Base-by-base conservation (phyloP, 169 alveolate species). In the Nephromyces sp. region DNA sequence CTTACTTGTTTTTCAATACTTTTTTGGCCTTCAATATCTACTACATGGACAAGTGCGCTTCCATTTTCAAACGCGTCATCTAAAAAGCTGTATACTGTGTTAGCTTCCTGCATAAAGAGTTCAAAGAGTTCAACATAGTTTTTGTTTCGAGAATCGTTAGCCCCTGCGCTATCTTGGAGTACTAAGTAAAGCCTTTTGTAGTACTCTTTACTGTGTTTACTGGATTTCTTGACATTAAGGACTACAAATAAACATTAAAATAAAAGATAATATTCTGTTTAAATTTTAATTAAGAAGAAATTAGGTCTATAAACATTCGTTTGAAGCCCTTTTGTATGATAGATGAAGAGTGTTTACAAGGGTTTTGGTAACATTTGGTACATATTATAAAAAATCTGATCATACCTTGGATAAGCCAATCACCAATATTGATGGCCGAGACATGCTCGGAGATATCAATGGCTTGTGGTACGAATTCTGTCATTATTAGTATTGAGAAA, bases 361-460 rank as follows among this genome's bases (percentile, higher is more conserved):
- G n/a, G n/a, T n/a, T n/a, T n/a, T n/a, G n/a, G n/a, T n/a, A n/a
- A n/a, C n/a, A n/a, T n/a, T n/a, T n/a, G n/a, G n/a, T n/a, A n/a
- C n/a, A n/a, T n/a, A n/a, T n/a, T n/a, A n/a, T n/a, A n/a, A n/a
- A n/a, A n/a, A n/a, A n/a, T n/a, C n/a, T n/a, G n/a, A n/a, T n/a
- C n/a, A n/a, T 21, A 73, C 79, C 8, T 21, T 43, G 74, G 21
- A 74, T 68, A 25, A 74, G 74, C 80, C 80, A 74, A 32, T 74
- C 80, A 52, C 75, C 80, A 2, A 43, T 67, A 1, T 65, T 71
- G 6, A 74, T n/a, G n/a, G n/a, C n/a, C n/a, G n/a, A n/a, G n/a
- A n/a, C n/a, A n/a, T n/a, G n/a, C n/a, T n/a, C n/a, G n/a, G n/a
- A n/a, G n/a, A n/a, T n/a, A n/a, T n/a, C n/a, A n/a, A n/a, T n/a